A percentile compares a stretch with the other conserved stretches of the same genome.
These are phyloP conservation scores for Russula emetica DNA, from an alignment of 768 basidiomycete species.

Conservation along the genomic window DNA sequence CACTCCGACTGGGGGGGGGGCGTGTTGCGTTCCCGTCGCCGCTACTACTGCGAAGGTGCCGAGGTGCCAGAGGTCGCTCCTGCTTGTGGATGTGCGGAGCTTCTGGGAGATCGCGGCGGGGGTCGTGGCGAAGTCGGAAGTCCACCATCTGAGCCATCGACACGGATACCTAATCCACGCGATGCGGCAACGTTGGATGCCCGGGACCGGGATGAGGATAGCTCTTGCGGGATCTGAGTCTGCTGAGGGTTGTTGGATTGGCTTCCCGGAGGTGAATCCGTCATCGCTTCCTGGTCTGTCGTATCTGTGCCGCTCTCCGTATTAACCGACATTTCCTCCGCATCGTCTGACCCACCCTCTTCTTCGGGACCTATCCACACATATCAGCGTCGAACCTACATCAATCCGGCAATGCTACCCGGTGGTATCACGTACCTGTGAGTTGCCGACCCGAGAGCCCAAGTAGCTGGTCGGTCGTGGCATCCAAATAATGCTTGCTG, in stretches of 20 bases:
- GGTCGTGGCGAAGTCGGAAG: constrained; percentile 33
- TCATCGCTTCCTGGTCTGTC: constrained; percentile 50
- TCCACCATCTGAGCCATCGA: constrained; percentile 29
- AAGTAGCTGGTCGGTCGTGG: constrained; percentile 77
- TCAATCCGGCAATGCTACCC: constrained; percentile 1
- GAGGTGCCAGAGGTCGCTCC: constrained; percentile 6
- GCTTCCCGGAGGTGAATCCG: constrained; percentile 8
- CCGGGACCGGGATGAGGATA: constrained; percentile 14
- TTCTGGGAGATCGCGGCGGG: constrained; percentile 24
- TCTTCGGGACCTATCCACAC: constrained; percentile 39
- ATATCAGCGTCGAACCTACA: constrained; percentile 35
- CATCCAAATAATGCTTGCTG: constrained; percentile 77
- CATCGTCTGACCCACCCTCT: constrained; percentile 63
- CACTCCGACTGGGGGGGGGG: background rate
- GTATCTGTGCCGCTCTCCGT: constrained; percentile 76
- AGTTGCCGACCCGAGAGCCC: constrained; percentile 70
- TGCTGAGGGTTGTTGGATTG: constrained; percentile 29
- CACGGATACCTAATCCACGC: constrained; percentile 26
- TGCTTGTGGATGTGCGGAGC: constrained; percentile 6
- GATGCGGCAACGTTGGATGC: constrained; percentile 24
- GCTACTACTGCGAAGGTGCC: constrained; percentile 6
- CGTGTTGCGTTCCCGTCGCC: constrained; percentile 7
- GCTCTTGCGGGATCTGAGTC: constrained; percentile 41
- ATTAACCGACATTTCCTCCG: constrained; percentile 60
- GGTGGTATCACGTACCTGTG: constrained; percentile 45